Evolutionary conservation across 2,329 filamentous ascomycete genomes (phyloP).

Genomic region (Paecilomyces variotii): DNA sequence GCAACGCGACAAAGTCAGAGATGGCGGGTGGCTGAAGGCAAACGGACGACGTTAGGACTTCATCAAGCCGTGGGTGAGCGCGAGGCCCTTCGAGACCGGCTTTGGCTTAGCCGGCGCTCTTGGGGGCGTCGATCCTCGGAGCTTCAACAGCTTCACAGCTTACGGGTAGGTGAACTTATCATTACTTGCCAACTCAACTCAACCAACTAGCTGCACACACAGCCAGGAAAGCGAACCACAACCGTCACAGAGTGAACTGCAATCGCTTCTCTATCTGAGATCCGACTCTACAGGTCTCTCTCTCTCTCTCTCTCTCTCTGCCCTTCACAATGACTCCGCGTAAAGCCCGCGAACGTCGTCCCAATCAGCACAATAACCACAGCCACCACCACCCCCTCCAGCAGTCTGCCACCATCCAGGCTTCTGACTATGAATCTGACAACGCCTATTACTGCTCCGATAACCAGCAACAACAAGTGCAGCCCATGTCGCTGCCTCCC

Average conservation of each 20-base stretch:
- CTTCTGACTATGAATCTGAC: slow-evolving; percentile 60
- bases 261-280: not conserved
- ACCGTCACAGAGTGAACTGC: not conserved
- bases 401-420: slow-evolving; percentile 11
- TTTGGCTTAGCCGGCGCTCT: not conserved
- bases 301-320: not conserved
- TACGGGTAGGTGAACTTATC: not conserved
- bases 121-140: not conserved
- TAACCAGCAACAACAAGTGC: slow-evolving; percentile 16
- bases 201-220: not conserved
- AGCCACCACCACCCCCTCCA: slow-evolving; percentile 10
- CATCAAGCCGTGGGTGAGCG: not conserved
- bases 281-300: not conserved
- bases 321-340: slow-evolving; percentile 21
- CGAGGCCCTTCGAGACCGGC: not conserved
- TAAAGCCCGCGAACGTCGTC: slow-evolving; percentile 19
- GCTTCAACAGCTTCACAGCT: not conserved
- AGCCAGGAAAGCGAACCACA: not conserved
- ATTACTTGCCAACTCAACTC: not conserved
- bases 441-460: slow-evolving; percentile 43
- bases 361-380: slow-evolving; percentile 18
- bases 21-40: not conserved
- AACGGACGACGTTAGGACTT: not conserved
- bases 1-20: not conserved
- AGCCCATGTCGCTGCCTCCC: slow-evolving; percentile 33